Evolutionary conservation across 169 alveolate genomes (phyloP).

Genomic region (Plasmodium yoelii): DNA sequence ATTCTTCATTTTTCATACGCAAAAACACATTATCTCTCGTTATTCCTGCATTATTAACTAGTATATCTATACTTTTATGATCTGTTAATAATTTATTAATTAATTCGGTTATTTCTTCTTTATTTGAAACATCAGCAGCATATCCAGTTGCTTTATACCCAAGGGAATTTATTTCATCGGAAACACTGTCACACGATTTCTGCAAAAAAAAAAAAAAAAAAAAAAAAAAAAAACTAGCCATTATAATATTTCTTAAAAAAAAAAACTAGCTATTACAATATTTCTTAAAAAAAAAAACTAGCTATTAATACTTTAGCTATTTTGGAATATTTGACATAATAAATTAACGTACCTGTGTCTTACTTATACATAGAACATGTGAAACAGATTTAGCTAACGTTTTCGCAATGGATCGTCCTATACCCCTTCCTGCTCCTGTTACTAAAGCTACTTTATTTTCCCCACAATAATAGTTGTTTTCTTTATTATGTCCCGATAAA

Average conservation of each 20-base stretch:
- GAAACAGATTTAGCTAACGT: constrained; percentile 78
- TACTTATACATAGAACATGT: constrained; percentile 78
- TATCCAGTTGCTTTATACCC: constrained; percentile 77
- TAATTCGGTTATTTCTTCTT: constrained; percentile 68
- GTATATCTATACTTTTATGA: constrained; percentile 88
- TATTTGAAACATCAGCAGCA: constrained; percentile 80
- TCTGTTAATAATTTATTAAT: constrained; percentile 68
- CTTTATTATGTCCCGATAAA: constrained; percentile 7
- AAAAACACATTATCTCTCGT: constrained; percentile 89
- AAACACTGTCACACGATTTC: constrained; percentile 82
- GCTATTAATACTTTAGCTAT: no score
- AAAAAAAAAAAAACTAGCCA: neutral
- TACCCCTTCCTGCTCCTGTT: constrained; percentile 84
- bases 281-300: neutral
- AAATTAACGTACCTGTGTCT: constrained; percentile 68
- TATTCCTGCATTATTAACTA: constrained; percentile 94
- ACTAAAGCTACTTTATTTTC: constrained; percentile 80
- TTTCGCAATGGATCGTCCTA: constrained; percentile 80
- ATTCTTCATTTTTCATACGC: constrained; percentile 91
- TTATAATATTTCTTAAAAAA: neutral
- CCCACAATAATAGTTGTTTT: constrained; percentile 71
- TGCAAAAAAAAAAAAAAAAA: constrained; percentile 7
- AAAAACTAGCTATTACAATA: neutral
- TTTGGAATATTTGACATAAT: no score
- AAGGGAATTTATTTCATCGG: constrained; percentile 63